Conservation (phyloP, 2,329 filamentous ascomycete genomes). For the Nannizziopsis arthrosporioides region DNA sequence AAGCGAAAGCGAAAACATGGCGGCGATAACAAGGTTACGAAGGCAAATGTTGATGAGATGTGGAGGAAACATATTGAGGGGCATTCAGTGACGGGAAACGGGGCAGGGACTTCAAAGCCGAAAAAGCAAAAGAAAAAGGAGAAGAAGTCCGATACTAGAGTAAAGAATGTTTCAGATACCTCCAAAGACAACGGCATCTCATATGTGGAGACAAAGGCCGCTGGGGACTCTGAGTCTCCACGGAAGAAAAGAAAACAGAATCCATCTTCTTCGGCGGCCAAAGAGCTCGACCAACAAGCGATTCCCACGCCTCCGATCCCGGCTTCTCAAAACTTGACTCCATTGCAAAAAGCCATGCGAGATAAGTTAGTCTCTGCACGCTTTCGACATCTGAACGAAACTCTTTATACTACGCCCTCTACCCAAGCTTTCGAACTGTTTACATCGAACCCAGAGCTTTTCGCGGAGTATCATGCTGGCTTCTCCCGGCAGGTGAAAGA, state of each 20-base stretch:
- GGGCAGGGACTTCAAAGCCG: conserved; percentile 16
- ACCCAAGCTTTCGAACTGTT: conserved; percentile 73
- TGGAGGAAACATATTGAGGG: conserved; percentile 72
- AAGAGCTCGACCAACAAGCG: conserved; percentile 17
- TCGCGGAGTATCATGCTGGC: conserved; percentile 88
- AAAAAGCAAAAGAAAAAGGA: conserved; percentile 23
- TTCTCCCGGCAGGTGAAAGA: conserved; percentile 88
- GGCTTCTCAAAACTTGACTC: conserved; percentile 58
- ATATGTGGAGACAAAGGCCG: not conserved
- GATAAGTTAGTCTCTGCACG: conserved; percentile 89
- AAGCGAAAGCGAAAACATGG: conserved; percentile 39
- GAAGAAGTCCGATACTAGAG: conserved; percentile 15
- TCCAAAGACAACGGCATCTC: not conserved
- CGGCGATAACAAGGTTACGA: conserved; percentile 41
- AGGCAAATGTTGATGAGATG: conserved; percentile 61
- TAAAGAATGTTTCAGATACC: not conserved
- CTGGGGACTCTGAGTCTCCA: not conserved
- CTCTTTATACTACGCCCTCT: conserved; percentile 86
- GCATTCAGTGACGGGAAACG: conserved; percentile 36
- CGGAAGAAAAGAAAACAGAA: conserved; percentile 5
- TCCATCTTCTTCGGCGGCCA: not conserved
- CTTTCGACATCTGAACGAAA: conserved; percentile 95
- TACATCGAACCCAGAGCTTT: conserved; percentile 76
- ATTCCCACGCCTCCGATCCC: conserved; percentile 28
- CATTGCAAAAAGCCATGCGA: conserved; percentile 86